Evolutionary conservation across 768 basidiomycete genomes (phyloP).

Genomic region (Hericium alpestre): DNA sequence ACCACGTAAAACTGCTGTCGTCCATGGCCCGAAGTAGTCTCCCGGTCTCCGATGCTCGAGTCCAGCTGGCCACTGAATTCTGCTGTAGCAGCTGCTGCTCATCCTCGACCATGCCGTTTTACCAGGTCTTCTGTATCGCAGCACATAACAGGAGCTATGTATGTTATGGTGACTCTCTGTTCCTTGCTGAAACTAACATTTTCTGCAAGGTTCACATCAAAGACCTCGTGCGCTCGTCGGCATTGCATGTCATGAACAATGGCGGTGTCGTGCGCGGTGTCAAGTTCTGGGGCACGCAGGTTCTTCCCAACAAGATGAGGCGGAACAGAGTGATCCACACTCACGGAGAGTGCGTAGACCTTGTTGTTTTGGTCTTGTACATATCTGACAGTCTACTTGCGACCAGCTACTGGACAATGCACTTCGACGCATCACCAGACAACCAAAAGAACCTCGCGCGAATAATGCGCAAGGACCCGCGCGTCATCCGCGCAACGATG

Average conservation of each 20-base stretch:
- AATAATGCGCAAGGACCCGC: conserved; percentile 67
- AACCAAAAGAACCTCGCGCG: conserved; percentile 54
- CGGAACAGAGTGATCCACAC: conserved; percentile 44
- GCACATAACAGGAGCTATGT: conserved; percentile 70
- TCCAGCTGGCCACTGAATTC: background rate
- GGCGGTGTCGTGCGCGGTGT: conserved; percentile 80
- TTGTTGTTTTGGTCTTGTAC: background rate
- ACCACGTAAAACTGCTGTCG: background rate
- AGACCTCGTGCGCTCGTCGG: conserved; percentile 60
- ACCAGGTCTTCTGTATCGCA: conserved; percentile 79
- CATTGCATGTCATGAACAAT: conserved; percentile 57
- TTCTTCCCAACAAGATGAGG: conserved; percentile 67
- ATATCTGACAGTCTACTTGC: conserved; percentile 2
- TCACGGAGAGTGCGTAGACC: conserved; percentile 65
- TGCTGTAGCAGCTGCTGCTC: background rate
- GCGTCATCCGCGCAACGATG: conserved; percentile 74
- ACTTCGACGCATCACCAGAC: conserved; percentile 78
- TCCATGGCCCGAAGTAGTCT: background rate
- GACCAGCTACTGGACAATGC: conserved; percentile 78
- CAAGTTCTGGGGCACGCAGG: conserved; percentile 61
- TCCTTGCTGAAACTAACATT: background rate
- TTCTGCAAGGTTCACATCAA: conserved; percentile 61
- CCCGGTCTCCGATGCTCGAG: background rate
- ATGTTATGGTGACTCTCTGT: conserved; percentile 18
- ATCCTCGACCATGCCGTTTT: conserved; percentile 61